Base-by-base conservation (phyloP, 1,284 basidiomycete genomes). In the Cystobasidium pallidum region DNA sequence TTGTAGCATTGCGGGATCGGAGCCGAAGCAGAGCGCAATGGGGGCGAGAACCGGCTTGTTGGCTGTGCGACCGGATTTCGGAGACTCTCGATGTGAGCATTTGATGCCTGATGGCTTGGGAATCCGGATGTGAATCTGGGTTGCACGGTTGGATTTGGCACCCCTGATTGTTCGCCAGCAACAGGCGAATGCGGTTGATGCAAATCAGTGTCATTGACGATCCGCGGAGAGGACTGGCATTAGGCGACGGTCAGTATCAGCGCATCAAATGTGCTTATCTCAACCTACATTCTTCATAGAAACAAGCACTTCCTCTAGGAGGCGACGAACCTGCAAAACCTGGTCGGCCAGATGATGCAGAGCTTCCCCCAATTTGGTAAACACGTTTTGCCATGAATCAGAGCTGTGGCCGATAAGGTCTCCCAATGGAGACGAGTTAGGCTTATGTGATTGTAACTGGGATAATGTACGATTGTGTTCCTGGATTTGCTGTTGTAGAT, bases 301-400 rank as follows among this genome's bases (percentile, higher is more conserved):
- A 4, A 54, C 32, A 43, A 77, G 51, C 19, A 77, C 41, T 26
- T 75, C 75, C 54, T 77, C 76, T 15, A 77, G 73, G 8, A 76
- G 73, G 8, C 41, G 54, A 10, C 71, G 24, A 2, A 77, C 73
- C 3, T 73, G 74, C 32, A 74, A 67, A n/a, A 76, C 72, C 47
- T 76, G 74, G 51, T 73, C 73, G 13, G 74, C 75, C 6, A 77
- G 52, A 13, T 63, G 45, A 10, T 72, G 62, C 11, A 77, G 64
- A 7, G 71, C 72, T 11, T 71, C 51, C 43, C 68, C 66, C 15
- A 76, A 51, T 24, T 70, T 64, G 15, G 62, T 34, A 15, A 75
- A 73, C 26, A 75, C 76, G 21, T 21, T 47, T 24, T 61, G 39
- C 58, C 58, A 61, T 3, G 58, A 61, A 2, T 47, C 13, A 1